phyloP scores from a whole-genome alignment of 306 rosid genomes.

The Trifolium dubium region DNA sequence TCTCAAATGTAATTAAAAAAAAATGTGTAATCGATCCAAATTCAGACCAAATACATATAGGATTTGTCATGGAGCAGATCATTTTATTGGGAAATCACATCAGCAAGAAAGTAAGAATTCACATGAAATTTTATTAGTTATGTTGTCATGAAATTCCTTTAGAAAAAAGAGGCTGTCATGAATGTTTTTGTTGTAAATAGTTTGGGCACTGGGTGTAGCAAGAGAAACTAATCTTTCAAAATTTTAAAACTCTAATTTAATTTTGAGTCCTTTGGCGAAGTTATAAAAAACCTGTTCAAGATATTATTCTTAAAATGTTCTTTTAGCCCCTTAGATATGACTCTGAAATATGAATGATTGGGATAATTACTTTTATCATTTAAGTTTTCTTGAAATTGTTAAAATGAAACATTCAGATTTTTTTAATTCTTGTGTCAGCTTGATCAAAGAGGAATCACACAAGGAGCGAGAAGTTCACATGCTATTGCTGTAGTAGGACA shows the following conservation, averaged over 20 bases:
- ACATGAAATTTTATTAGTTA: too few relatives aligned
- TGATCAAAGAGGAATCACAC: constrained; percentile 66
- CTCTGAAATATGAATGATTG: neutral
- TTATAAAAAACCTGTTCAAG: neutral
- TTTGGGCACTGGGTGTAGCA: neutral
- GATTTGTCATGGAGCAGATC: too few relatives aligned
- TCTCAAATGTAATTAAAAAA: too few relatives aligned
- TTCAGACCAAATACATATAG: too few relatives aligned
- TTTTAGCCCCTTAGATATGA: neutral
- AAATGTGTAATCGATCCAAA: too few relatives aligned
- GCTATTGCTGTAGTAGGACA: constrained; percentile 75
- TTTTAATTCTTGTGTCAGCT: constrained; percentile 50
- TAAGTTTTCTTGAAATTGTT: neutral
- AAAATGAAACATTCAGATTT: neutral
- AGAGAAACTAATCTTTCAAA: too few relatives aligned
- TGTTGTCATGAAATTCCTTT: too few relatives aligned
- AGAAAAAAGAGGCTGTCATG: neutral
- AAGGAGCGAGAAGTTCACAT: constrained; percentile 93
- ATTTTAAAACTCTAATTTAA: too few relatives aligned
- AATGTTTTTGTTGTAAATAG: too few relatives aligned
- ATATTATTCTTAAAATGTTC: neutral
- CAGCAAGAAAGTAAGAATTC: too few relatives aligned
- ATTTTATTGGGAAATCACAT: too few relatives aligned
- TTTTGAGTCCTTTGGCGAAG: too few relatives aligned
- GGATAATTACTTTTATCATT: neutral